Base-by-base conservation (phyloP, 805 yeast species). In the Brettanomyces naardenensis region DNA sequence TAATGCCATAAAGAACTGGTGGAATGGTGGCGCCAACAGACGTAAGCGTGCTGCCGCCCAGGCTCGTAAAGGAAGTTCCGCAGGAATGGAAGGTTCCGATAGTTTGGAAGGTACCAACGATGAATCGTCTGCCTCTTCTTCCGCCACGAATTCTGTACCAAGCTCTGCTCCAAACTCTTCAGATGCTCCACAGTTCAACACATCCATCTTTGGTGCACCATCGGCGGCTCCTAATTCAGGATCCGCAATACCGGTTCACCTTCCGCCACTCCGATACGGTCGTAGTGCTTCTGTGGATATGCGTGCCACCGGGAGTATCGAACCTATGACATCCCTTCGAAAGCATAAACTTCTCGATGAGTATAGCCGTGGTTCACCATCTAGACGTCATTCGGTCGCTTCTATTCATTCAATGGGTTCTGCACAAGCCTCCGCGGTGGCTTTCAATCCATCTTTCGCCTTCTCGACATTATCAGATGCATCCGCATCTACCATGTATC, bases 11-110 rank as follows among this genome's bases (percentile, higher is more conserved):
- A 86, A 86, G 56, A 88, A 88, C 61, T 88, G 95, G 95, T 87
- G 95, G 95, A 86, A 86, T 54, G 95, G 95, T 4, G 94, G 95
- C 6, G 90, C 94, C 11, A 86, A 84, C 55, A 68, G 94, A 43
- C 66, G 95, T 43, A 71, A 92, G 51, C 64, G 87, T 45, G 68
- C 69, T 42, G 36, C 52, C 35, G 40, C 54, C 19, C 31, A 34
- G 31, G 31, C 31, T 6, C 33, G 33, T 31, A 32, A 54, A 26
- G 25, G 54, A 33, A 36, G 18, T 51, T n/a, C n/a, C n/a, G n/a
- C n/a, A n/a, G n/a, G n/a, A n/a, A n/a, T n/a, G n/a, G n/a, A 19
- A 38, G 44, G 34, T 36, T 47, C 13, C 30, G 4, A 15, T 27
- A 2, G 13, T 21, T 2, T 7, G 21, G 35, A 14, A 18, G 22